Evolutionary conservation across 1,139 yeast species (phyloP).

Genomic region (Pichia sp.): DNA sequence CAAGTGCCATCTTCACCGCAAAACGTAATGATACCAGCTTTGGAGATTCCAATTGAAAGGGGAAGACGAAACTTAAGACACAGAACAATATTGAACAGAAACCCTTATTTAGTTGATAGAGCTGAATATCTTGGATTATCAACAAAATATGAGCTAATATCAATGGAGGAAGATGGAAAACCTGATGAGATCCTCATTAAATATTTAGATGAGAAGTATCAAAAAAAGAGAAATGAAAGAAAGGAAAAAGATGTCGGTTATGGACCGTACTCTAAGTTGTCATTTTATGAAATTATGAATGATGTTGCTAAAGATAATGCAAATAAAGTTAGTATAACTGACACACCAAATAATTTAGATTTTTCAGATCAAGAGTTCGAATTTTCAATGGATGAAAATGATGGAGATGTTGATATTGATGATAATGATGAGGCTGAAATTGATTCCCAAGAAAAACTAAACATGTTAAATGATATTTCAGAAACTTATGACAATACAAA

Average conservation of each 20-base stretch:
- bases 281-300: slow-evolving; percentile 21
- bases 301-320: background rate
- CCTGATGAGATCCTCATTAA: slow-evolving; percentile 24
- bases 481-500: too few relatives aligned
- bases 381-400: background rate
- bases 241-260: slow-evolving; percentile 24
- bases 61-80: slow-evolving; percentile 12
- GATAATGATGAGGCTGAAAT: background rate
- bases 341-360: background rate
- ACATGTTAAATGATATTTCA: too few relatives aligned
- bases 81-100: slow-evolving; percentile 15
- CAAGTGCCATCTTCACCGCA: background rate
- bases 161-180: slow-evolving; percentile 25
- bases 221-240: slow-evolving; percentile 18
- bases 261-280: slow-evolving; percentile 24
- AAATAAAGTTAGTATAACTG: background rate
- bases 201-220: slow-evolving; percentile 23
- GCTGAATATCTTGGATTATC: slow-evolving; percentile 29
- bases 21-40: background rate
- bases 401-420: background rate
- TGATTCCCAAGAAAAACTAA: background rate
- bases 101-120: slow-evolving; percentile 30
- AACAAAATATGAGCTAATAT: slow-evolving; percentile 24
- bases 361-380: slow-evolving; percentile 10
- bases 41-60: too few relatives aligned